These are phyloP conservation scores for Talaromyces sp. DNA, from an alignment of 2,329 filamentous ascomycete genomes.

Conservation along the genomic window DNA sequence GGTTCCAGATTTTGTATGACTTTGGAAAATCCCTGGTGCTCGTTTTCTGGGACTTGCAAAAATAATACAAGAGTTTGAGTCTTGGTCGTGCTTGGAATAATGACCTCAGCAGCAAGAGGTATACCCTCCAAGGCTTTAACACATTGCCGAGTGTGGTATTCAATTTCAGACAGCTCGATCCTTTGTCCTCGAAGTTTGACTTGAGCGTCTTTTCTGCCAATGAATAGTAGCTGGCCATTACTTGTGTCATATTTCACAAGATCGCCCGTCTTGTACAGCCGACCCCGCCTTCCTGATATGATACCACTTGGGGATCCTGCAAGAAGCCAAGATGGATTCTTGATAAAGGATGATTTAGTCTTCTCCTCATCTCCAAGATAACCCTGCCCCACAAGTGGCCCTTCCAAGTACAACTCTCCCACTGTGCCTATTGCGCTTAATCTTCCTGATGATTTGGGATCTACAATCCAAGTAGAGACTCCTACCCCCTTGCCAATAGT, in stretches of 20 bases:
- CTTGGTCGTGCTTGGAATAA: neutral
- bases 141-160: conserved; percentile 30
- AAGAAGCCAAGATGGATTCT: conserved; percentile 30
- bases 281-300: conserved; percentile 30
- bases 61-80: neutral
- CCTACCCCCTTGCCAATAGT: conserved; percentile 6
- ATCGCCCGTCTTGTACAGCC: conserved; percentile 37
- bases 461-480: conserved; percentile 10
- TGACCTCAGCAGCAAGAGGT: neutral
- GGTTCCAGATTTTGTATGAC: neutral
- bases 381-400: conserved; percentile 38
- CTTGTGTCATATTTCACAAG: conserved; percentile 32
- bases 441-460: conserved; percentile 66
- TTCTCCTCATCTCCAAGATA: conserved; percentile 45
- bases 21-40: neutral
- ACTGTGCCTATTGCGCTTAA: conserved; percentile 42
- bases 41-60: neutral
- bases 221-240: conserved; percentile 32
- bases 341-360: conserved; percentile 35
- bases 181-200: conserved; percentile 44
- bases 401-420: conserved; percentile 43
- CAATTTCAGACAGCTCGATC: conserved; percentile 42
- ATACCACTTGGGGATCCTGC: conserved; percentile 30
- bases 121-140: conserved; percentile 30
- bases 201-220: conserved; percentile 38